Evolutionary conservation across 345 rosid species (phyloP), one percentile per base, ranked within the genome.

Genomic region (Toxicodendron radicans): DNA sequence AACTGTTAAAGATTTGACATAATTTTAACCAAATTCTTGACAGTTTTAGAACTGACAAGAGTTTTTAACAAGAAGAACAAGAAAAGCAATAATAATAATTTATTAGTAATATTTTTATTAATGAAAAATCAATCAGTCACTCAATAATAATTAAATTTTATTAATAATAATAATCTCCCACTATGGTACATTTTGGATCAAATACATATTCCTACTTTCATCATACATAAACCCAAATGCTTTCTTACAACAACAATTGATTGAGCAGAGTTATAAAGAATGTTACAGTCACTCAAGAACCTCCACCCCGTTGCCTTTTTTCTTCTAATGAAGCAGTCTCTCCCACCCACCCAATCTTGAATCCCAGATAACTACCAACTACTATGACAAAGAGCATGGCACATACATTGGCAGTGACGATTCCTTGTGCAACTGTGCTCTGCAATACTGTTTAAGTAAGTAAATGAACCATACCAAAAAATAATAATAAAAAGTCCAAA

Each of bases 341-440:
- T 76, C 99, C 99, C 75, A 74, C 69, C 97, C 98, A 95, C 64
- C 98, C 98, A 66, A 87, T 90, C 83, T 85, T 90, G 85, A 88
- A 93, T 33, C 99, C 99, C 49, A 95, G 79, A 82, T 93, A 95
- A 81, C 79, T 71, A 46, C 99, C 98, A 52, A 90, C 96, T 71
- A 90, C 71, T 75, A 95, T 85, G 85, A 95, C 93, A 82, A 92
- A 88, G 64, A 91, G 59, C 97, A 95, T 80, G 78, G 91, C 94
- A 58, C 90, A 87, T 56, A 93, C 92, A 80, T 92, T 95, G 70
- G 85, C 86, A 21, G 98, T 90, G 32, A 89, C 97, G 75, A 91
- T 78, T 30, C 79, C 92, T 87, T 95, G 99, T 60, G 90, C 96
- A 57, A 85, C 5, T n/a, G 90, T 87, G 82, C 99, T 95, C 99